Base-by-base conservation (phyloP, 2,329 filamentous ascomycete genomes). In the Chalaropsis ovoidea region DNA sequence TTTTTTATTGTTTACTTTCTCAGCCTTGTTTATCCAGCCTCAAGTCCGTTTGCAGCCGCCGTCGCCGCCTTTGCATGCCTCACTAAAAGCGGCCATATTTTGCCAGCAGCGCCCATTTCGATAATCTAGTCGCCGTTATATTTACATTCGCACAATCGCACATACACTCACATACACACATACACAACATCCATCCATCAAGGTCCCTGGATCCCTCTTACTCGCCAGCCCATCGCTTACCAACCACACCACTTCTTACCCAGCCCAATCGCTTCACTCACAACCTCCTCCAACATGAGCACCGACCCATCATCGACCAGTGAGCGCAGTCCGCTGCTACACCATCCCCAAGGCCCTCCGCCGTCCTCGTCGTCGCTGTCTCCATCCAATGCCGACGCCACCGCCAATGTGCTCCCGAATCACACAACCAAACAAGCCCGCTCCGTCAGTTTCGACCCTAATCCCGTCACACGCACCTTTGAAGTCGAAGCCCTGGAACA, bases 401-500 rank as follows among this genome's bases (percentile, higher is more conserved):
- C 7, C 15, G 15, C 31, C 54, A 19, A 47, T 47, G 43, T 47
- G 15, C n/a, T 8, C 31, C n/a, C 54, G 17, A 17, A 39, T 39
- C 19, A 74, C 77, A 39, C 62, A 17, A 67, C 3, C 11, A 79
- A 77, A 68, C 77, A 80, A 17, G 71, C 78, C 62, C 83, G 88
- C 69, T 88, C 80, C 70, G 89, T 93, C 71, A 91, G 88, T 15
- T 92, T 93, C 78, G 89, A 89, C 72, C 81, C 87, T 3, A 85
- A 86, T 69, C 83, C 84, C 45, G 81, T 85, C 58, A 79, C 82
- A n/a, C 80, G 81, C 68, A 85, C 83, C 19, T 81, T 86, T 71
- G 81, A 83, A 70, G 79, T 80, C 22, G 78, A 79, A 56, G 71
- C 77, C 64, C 64, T 68, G 61, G 69, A 70, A 61, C 68, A 72